Evolutionary conservation across 1,284 basidiomycete genomes (phyloP), one percentile per base, ranked within the genome.

Genomic region (Cerrena zonata): DNA sequence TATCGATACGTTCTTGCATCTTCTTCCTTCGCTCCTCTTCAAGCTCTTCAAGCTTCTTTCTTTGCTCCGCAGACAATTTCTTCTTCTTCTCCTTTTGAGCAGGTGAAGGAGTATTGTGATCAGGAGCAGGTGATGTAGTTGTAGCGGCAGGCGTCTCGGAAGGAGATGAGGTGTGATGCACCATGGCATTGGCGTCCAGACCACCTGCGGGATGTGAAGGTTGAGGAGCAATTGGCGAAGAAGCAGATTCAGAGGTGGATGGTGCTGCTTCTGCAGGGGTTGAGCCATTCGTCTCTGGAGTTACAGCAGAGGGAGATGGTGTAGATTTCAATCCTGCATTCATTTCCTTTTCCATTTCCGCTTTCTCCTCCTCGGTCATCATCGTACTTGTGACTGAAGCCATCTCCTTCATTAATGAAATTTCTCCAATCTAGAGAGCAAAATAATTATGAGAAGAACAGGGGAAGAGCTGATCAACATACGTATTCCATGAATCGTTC

Each of bases 381-480:
- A 91, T 85, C 1, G 84, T 84, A 26, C 82, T 80, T n/a, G 88
- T 87, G 19, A 84, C 78, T 21, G 75, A 77, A 2, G 87, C 89
- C 86, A 91, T 90, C 61, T 91, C 89, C 62, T 93, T 94, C 84
- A 94, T 89, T 45, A 95, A 76, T 2, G 89, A 89, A 47, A 95
- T 94, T 71, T 94, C 91, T 52, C 92, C 92, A 57, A 95, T 93
- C 88, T 93, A 63, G 37, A 26, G 2, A 2, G 10, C 15, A 15
- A 4, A 2, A 46, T 18, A 43, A 38, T 39, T 44, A 13, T 23
- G 34, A 25, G 25, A 36, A 11, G 22, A 12, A 23, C 15, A 7
- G 19, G 19, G 40, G 19, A 38, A 7, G 15, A 15, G 7, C 15
- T 30, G 36, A 46, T 25, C 30, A 2, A 78, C 89, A 66, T 65